phyloP scores from a whole-genome alignment of 2,329 filamentous ascomycete species.

The Fusarium citri region DNA sequence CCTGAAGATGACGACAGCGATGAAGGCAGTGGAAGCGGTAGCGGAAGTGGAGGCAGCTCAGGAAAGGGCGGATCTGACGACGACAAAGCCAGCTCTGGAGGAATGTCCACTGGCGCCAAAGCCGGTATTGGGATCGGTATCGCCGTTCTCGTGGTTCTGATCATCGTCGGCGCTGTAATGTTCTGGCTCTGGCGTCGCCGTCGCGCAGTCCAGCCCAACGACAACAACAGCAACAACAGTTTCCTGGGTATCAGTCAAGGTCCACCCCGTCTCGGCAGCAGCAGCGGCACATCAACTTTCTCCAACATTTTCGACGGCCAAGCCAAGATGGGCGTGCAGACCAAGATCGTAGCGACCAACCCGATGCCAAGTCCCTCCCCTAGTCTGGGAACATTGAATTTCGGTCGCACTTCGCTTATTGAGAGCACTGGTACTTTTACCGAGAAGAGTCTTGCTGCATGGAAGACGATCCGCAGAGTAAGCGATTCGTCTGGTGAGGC shows the following conservation, averaged over 20 bases:
- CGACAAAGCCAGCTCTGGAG: constrained; percentile 15
- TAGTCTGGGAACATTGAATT: constrained; percentile 43
- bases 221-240: not conserved
- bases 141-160: constrained; percentile 12
- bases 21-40: not conserved
- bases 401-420: constrained; percentile 43
- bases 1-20: constrained; percentile 18
- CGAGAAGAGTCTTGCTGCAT: constrained; percentile 35
- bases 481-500: constrained; percentile 41
- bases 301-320: constrained; percentile 39
- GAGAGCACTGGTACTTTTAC: constrained; percentile 35
- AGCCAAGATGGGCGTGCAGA: constrained; percentile 41
- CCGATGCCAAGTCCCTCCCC: constrained; percentile 41
- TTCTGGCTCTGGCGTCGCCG: constrained; percentile 42
- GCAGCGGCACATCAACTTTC: constrained; percentile 32
- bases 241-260: not conserved
- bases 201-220: not conserved
- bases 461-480: constrained; percentile 45
- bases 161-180: constrained; percentile 20
- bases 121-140: constrained; percentile 42
- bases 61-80: not conserved
- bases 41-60: constrained; percentile 10
- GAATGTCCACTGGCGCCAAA: constrained; percentile 43
- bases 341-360: constrained; percentile 44
- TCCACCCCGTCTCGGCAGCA: constrained; percentile 31